These are phyloP conservation scores for Fusarium foetens DNA, from an alignment of 2,329 filamentous ascomycete species.

Conservation along the genomic window DNA sequence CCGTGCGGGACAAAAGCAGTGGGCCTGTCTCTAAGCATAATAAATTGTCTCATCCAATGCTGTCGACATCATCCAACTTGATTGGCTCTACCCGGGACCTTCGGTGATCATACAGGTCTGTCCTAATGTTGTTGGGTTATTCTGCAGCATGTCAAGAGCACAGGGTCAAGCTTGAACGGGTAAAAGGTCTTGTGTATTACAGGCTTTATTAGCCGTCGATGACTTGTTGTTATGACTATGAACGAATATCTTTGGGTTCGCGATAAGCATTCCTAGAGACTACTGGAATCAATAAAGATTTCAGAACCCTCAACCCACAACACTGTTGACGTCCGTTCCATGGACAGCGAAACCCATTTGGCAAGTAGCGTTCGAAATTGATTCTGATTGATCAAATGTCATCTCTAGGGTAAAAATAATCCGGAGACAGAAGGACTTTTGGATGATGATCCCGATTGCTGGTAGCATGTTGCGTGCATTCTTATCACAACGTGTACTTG, in stretches of 20 bases:
- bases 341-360: neutral
- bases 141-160: constrained; percentile 9
- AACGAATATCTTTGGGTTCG: neutral
- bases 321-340: neutral
- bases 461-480: neutral
- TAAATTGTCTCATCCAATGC: constrained; percentile 17
- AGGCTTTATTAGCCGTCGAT: constrained; percentile 4
- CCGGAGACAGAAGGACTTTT: neutral
- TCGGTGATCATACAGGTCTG: constrained; percentile 12
- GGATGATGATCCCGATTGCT: neutral
- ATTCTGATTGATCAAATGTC: neutral
- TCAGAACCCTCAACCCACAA: neutral
- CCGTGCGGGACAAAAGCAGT: constrained; percentile 22
- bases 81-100: constrained; percentile 28
- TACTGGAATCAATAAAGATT: neutral
- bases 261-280: neutral
- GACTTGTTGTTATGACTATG: neutral
- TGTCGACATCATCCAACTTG: constrained; percentile 7
- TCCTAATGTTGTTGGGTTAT: constrained; percentile 22
- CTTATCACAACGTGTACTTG: constrained; percentile 20
- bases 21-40: constrained; percentile 12
- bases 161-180: constrained; percentile 19
- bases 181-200: constrained; percentile 26
- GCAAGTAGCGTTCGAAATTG: neutral
- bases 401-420: neutral